These are phyloP conservation scores for Penicillium sp. DNA, from an alignment of 2,329 filamentous ascomycete species.

Conservation along the genomic window DNA sequence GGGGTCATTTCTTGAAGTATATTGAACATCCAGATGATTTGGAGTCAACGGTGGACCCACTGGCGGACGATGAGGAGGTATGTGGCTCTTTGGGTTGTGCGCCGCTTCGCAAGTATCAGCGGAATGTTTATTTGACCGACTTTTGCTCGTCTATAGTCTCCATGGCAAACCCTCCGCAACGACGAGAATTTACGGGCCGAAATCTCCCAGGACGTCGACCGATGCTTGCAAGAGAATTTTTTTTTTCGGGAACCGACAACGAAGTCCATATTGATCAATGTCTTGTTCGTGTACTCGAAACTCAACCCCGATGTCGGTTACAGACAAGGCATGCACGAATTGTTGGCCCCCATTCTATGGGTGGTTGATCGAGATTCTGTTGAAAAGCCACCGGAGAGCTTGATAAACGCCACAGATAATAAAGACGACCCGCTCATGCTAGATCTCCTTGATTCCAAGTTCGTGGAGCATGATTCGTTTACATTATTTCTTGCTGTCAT, in stretches of 20 bases:
- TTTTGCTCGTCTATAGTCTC: conserved; percentile 61
- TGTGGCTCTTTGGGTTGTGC: background rate
- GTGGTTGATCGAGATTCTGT: conserved; percentile 81
- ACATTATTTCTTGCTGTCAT: conserved; percentile 82
- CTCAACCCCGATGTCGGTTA: conserved; percentile 85
- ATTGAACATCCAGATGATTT: conserved; percentile 83
- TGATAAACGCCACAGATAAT: background rate
- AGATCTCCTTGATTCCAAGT: conserved; percentile 68
- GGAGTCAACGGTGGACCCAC: conserved; percentile 72
- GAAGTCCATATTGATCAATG: conserved; percentile 79
- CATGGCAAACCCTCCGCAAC: conserved; percentile 81
- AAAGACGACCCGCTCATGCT: conserved; percentile 56
- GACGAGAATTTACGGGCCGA: conserved; percentile 84
- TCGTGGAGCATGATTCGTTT: conserved; percentile 88
- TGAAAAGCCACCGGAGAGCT: conserved; percentile 43
- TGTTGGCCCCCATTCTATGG: conserved; percentile 85
- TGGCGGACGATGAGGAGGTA: conserved; percentile 78
- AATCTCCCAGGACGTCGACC: conserved; percentile 90
- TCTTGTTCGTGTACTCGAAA: conserved; percentile 94
- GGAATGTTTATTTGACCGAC: conserved; percentile 25
- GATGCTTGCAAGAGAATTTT: conserved; percentile 83
- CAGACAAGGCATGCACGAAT: conserved; percentile 97
- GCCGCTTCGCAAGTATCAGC: background rate
- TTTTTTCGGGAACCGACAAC: conserved; percentile 81
- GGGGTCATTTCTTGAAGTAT: conserved; percentile 74